Evolutionary conservation across 2,329 filamentous ascomycete species (phyloP), one percentile per base, ranked within the genome.

Genomic region (Epicoccum nigrum): DNA sequence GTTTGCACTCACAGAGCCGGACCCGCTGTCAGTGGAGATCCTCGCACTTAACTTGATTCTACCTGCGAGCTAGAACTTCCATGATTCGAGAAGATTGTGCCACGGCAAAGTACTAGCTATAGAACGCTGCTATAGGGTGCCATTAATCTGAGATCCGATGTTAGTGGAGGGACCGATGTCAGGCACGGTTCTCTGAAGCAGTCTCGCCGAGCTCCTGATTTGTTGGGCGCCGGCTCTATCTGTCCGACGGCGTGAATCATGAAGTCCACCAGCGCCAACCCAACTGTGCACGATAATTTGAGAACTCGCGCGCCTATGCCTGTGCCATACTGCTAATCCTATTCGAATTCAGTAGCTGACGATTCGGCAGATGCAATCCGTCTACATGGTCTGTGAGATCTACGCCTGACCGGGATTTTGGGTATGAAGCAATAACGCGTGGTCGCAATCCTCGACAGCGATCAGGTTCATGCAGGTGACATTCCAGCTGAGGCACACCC

Each of bases 1-100:
- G 32, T 54, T 48, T 47, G 17, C 37, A 28, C 41, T 30, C 15
- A 28, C 45, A 56, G 39, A 43, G 41, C 32, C 31, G 38, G 34
- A 45, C 50, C 39, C 47, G 45, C 32, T 39, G 19, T 30, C 48
- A 35, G 37, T 23, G 20, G 37, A 31, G 23, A 37, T 20, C 7
- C 48, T 42, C 43, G 32, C 25, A 21, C 17, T 37, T 35, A 43
- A 38, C 15, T n/a, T 15, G 4, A 28, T 46, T 13, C 12, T 11
- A 43, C 8, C 17, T 32, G 15, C 27, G 27, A 52, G 20, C 25
- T 19, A 20, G 4, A 17, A 9, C 15, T 23, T 44, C 21, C 27
- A 39, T 43, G 43, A 46, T 52, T 43, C 38, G 32, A 38, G 43
- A 46, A 46, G 42, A 20, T 23, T 45, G 38, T 19, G 20, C 27